Conservation (phyloP, 352 stramenopile species). For the Pythium rishiriense region DNA sequence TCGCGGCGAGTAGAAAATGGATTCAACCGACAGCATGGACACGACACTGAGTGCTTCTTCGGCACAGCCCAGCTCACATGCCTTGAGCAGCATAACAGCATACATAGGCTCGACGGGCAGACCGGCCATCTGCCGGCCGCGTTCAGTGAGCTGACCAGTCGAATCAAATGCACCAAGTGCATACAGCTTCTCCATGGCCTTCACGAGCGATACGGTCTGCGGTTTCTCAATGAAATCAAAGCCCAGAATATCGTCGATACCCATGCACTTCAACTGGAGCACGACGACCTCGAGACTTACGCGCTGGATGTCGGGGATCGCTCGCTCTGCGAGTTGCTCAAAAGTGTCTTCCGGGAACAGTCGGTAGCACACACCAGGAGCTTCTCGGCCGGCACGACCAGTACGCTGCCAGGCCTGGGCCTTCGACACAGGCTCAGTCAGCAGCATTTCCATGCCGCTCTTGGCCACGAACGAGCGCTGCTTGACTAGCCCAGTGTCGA, state of each 20-base stretch:
- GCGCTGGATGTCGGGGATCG: slow-evolving; percentile 83
- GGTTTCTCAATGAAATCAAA: slow-evolving; percentile 91
- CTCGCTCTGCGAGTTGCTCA: slow-evolving; percentile 72
- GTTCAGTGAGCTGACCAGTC: slow-evolving; percentile 62
- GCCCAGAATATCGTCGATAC: slow-evolving; percentile 77
- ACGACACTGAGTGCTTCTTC: slow-evolving; percentile 87
- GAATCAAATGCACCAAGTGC: slow-evolving; percentile 68
- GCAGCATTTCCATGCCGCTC: slow-evolving; percentile 88
- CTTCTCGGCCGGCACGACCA: slow-evolving; percentile 86
- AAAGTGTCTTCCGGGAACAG: slow-evolving; percentile 87
- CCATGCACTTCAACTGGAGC: slow-evolving; percentile 86
- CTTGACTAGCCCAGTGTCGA: slow-evolving; percentile 88
- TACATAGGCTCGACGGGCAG: slow-evolving; percentile 90
- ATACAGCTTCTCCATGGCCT: slow-evolving; percentile 84
- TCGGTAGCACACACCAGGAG: slow-evolving; percentile 76
- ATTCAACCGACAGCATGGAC: slow-evolving; percentile 90
- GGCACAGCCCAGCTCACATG: slow-evolving; percentile 72
- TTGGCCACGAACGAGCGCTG: slow-evolving; percentile 86
- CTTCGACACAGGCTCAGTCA: slow-evolving; percentile 87
- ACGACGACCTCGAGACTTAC: slow-evolving; percentile 85
- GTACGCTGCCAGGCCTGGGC: slow-evolving; percentile 91
- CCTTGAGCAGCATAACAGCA: slow-evolving; percentile 85
- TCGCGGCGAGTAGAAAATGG: slow-evolving; percentile 85
- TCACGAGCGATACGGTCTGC: slow-evolving; percentile 68
- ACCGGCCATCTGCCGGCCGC: slow-evolving; percentile 82